Base-by-base conservation (phyloP, 345 rosid genomes). In the Salix viminalis region DNA sequence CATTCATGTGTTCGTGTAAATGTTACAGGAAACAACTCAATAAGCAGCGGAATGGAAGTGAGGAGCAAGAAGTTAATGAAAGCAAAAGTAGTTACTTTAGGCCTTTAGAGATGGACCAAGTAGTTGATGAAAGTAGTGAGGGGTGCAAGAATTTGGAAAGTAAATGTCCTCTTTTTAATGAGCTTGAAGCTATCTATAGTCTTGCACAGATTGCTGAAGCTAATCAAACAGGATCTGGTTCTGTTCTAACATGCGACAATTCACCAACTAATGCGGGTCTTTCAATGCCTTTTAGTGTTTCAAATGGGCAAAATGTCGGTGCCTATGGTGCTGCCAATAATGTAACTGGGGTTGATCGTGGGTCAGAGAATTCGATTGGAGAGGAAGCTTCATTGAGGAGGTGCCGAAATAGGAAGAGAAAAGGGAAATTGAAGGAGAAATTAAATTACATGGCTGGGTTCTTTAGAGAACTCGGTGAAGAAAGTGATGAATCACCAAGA, bases 401-500 rank as follows among this genome's bases (percentile, higher is more conserved):
- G 76, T 60, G 61, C 30, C 71, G 65, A 30, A 80, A 73, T 78
- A 84, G 69, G 86, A 85, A 70, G 68, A 82, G 77, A 70, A 87
- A 79, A 81, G 83, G 78, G 56, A 82, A 79, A 77, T n/a, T 65
- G 65, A 83, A 81, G 74, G 82, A 83, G 54, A 56, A 82, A 19
- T 67, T 82, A 65, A 42, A 75, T 28, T 75, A 79, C 21, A 71
- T 77, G 73, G 54, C 39, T 23, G 74, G 52, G n/a, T 84, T 89
- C 67, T 73, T 86, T 23, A n/a, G 85, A 86, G 80, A 75, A 73
- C 6, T 69, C 87, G 71, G 81, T 85, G 76, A 82, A 83, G 86
- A 83, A 74, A 62, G 84, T 86, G 70, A 79, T 78, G 76, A 85
- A 83, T 73, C 92, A 83, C 65, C 92, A 87, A 79, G 90, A 87